Percentiles rank a stretch among this genome's conserved stretches.
Conservation (phyloP, 352 stramenopile genomes). For the Aphanomyces cochlioides region DNA sequence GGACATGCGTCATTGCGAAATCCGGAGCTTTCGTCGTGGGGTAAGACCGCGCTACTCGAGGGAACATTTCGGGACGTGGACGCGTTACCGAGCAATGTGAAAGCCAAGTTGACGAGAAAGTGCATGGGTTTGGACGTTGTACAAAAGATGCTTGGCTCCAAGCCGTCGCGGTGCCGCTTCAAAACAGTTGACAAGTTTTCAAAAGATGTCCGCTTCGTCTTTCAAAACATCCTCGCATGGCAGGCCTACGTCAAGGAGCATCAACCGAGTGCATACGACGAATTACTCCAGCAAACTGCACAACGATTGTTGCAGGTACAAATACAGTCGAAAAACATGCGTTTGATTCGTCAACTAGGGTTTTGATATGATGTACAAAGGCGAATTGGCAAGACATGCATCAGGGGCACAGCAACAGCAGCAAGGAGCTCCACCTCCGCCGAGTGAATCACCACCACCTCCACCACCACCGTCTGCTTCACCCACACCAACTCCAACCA, state of each 20-base stretch:
- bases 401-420: not conserved
- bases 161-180: conserved; percentile 80
- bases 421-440: not conserved
- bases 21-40: conserved; percentile 4
- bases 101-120: conserved; percentile 60
- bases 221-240: conserved; percentile 63
- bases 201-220: conserved; percentile 74
- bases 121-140: conserved; percentile 81
- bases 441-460: not conserved
- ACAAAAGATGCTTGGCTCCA: conserved; percentile 65
- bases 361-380: conserved; percentile 79
- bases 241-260: conserved; percentile 67
- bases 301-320: conserved; percentile 27
- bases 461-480: not conserved
- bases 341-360: conserved; percentile 33
- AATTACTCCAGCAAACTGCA: conserved; percentile 12
- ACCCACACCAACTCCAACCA: conserved; percentile 3
- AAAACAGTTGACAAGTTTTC: conserved; percentile 82
- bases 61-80: conserved; percentile 19
- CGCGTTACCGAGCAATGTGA: not conserved
- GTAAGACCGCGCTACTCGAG: conserved; percentile 20
- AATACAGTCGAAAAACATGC: not conserved
- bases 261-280: conserved; percentile 33
- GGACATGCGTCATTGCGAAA: conserved; percentile 21
- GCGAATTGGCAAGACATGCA: conserved; percentile 37